Conservation (phyloP, 371 early-diverging fungal species). For the Mortierella sp. region DNA sequence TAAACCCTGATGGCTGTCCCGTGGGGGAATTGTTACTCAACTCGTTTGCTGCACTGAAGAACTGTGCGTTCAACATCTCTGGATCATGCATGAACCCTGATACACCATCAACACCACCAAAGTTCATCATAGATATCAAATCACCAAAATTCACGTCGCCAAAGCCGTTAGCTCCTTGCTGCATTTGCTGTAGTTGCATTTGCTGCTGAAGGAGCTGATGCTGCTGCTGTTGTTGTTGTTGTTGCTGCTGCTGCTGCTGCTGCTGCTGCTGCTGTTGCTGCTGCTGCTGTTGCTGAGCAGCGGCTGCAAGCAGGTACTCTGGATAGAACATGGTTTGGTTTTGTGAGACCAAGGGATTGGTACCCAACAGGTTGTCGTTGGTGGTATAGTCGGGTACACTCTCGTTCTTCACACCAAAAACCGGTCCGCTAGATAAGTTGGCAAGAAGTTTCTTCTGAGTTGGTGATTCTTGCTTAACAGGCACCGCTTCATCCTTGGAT, state of each 20-base stretch:
- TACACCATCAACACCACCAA: conserved; percentile 29
- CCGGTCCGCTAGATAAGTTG: conserved; percentile 8
- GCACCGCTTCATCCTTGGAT: conserved; percentile 26
- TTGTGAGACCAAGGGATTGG: conserved; percentile 22
- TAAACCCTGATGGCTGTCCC: conserved; percentile 39
- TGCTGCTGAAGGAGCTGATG: conserved; percentile 42
- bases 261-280: conserved; percentile 37
- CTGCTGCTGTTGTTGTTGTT: conserved; percentile 32
- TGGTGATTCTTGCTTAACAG: conserved; percentile 50
- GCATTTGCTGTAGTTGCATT: conserved; percentile 32
- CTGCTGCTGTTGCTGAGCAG: conserved; percentile 38
- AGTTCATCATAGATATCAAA: conserved; percentile 43
- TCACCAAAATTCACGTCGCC: conserved; percentile 47
- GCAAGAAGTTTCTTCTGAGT: conserved; percentile 39
- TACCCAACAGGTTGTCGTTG: conserved; percentile 24
- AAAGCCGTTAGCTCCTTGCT: conserved; percentile 39
- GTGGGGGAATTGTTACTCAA: conserved; percentile 5
- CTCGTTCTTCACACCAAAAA: conserved; percentile 27
- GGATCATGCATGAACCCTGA: conserved; percentile 45
- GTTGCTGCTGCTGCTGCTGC: conserved; percentile 25
- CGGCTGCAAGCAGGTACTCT: conserved; percentile 49
- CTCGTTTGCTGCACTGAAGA: conserved; percentile 32
- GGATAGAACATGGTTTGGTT: conserved; percentile 40
- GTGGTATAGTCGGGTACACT: conserved; percentile 28
- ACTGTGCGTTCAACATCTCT: conserved; percentile 39